Evolutionary conservation across 768 basidiomycete genomes (phyloP), one percentile per base, ranked within the genome.

Genomic region (Cystoderma amianthinum): DNA sequence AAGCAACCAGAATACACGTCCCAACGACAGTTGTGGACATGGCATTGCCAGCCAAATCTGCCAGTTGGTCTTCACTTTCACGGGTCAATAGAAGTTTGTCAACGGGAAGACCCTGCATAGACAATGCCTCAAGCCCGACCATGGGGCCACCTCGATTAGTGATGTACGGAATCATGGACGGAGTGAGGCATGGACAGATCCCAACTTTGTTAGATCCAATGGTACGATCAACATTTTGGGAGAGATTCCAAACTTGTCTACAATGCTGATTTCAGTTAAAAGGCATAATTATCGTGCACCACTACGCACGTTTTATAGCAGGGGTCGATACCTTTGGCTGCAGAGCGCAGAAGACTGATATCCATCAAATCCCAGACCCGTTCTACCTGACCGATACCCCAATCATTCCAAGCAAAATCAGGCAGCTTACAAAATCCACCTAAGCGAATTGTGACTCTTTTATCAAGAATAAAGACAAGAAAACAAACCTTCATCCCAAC

Each of bases 21-120:
- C 94, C 94, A 21, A 97, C 93, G 18, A 96, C 94, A 1, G 94
- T 96, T 3, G 93, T 90, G 1, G 92, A 93, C 94, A 97, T 97
- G 45, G 94, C 94, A 54, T 97, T 97, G 2, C 94, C 94, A 15
- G 94, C 93, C 12, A 97, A 71, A 60, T 96, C 92, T 2, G 92
- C 90, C 5, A 97, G 71, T 45, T 97, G 85, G 59, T 96, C 94
- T 58, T 94, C 88, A 13, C 78, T 89, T 62, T 97, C 94, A 39
- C 91, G 82, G 2, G 94, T 96, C 41, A 97, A 72, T 15, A 96
- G 72, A 1, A 97, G 72, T 57, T 92, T 87, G 60, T 95, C 87
- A 22, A 95, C 81, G 0, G 94, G 94, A 30, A 97, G 78, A 22
- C 94, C 94, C 57, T 97, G 94, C 74, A 97, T 84, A 9, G 88